Base-by-base conservation (phyloP, 1,139 yeast genomes). In the Sugiyamaella xylanicola region DNA sequence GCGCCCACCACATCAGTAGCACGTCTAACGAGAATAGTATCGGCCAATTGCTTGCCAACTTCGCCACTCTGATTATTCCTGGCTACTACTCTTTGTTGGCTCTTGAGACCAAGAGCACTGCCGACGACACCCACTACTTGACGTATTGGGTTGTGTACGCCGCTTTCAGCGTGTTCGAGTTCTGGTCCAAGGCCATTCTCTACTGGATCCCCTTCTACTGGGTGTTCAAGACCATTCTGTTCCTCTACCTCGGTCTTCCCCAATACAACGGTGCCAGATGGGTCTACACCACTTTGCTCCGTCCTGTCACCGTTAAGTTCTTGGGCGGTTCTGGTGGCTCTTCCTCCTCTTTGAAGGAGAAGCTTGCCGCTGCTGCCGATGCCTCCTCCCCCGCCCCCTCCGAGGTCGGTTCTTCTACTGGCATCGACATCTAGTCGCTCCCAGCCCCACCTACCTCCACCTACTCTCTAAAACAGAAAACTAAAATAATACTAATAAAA, bases 61-160 rank as follows among this genome's bases (percentile, higher is more conserved):
- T 93, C 68, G 95, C 95, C 37, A 96, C 98, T 0, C 87, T 93
- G 65, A 88, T 84, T 37, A 73, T 91, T 60, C 99, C 99, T 54
- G 95, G 95, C 52, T 93, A 92, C 77, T 85, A 81, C 72, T 93
- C 99, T 9, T 78, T 93, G 61, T 71, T 82, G 61, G 98, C 99
- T 17, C 79, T 93, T 64, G 89, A 85, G 73, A 86, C 97, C 36
- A 64, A 81, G 9, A 71, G 80, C 32, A 76, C 84, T 47, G 74
- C 77, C 40, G 97, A 91, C 70, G 97, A 91, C 72, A 87, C 95
- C 59, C 87, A 89, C 67, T 82, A 87, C 72, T 81, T 93, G 70
- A 87, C 97, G 37, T 92, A 93, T 74, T 93, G 99, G 99, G 97
- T 93, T 58, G 96, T 93, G 29, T 93, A 89, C 71, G 96, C 97